These are phyloP conservation scores for Creolimax fragrantissima DNA, from an alignment of 78 protist species.

Conservation along the genomic window DNA sequence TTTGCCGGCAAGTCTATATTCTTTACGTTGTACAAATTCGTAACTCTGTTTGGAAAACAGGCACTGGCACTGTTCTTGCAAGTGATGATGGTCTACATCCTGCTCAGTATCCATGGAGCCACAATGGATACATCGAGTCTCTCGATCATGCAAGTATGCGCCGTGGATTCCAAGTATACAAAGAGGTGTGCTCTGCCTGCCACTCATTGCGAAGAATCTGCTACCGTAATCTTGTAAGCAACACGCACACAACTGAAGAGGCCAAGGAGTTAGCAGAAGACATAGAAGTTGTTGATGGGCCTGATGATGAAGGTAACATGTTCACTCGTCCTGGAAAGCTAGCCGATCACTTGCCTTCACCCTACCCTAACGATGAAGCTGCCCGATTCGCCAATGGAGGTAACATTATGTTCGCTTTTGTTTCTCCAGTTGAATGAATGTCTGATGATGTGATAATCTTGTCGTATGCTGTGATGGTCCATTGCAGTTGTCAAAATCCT, in stretches of 20 bases:
- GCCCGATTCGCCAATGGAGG: conserved; percentile 77
- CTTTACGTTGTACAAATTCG: too few species aligned
- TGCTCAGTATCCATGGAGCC: conserved; percentile 45
- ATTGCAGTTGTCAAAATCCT: too few species aligned
- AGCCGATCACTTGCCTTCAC: conserved; percentile 64
- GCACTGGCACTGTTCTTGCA: not conserved
- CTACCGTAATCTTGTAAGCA: conserved; percentile 63
- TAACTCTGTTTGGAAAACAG: too few species aligned
- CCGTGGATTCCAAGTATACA: conserved; percentile 82
- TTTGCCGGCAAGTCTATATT: too few species aligned
- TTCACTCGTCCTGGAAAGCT: conserved; percentile 80
- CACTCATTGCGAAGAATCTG: conserved; percentile 60
- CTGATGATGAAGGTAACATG: conserved; percentile 59
- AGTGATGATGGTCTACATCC: conserved; percentile 33
- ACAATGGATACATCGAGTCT: conserved; percentile 27
- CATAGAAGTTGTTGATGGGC: conserved; percentile 42
- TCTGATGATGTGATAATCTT: too few species aligned
- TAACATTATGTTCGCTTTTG: too few species aligned
- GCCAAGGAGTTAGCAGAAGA: conserved; percentile 56
- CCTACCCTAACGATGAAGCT: conserved; percentile 76
- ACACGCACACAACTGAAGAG: conserved; percentile 56
- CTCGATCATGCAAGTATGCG: conserved; percentile 56
- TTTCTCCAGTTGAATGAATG: too few species aligned
- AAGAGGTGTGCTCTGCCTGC: conserved; percentile 80
- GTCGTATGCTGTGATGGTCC: too few species aligned